Conservation (phyloP, 2,329 filamentous ascomycete genomes). For the Colletotrichum tanaceti region DNA sequence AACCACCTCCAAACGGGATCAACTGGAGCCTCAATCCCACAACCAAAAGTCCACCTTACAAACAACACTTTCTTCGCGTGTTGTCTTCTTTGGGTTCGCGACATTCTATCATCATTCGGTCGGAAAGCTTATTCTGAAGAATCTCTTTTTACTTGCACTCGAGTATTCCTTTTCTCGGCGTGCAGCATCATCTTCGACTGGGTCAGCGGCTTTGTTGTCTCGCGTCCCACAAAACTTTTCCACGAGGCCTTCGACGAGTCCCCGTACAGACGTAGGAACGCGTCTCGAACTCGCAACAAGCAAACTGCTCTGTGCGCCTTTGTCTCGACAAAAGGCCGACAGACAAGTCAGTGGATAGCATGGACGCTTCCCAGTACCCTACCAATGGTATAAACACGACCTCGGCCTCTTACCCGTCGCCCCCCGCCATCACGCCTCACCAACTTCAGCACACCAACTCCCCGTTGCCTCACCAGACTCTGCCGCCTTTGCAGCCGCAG, state of each 20-base stretch:
- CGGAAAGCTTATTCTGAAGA: slow-evolving; percentile 26
- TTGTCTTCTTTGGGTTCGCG: slow-evolving; percentile 40
- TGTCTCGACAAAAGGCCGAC: slow-evolving; percentile 40
- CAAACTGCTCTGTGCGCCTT: slow-evolving; percentile 38
- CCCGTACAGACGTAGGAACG: slow-evolving; percentile 38
- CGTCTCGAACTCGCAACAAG: slow-evolving; percentile 37
- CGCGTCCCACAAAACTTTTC: slow-evolving; percentile 39
- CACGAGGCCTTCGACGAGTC: slow-evolving; percentile 37
- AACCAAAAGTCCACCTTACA: slow-evolving; percentile 40
- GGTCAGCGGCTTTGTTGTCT: slow-evolving; percentile 36
- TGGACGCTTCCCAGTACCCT: slow-evolving; percentile 67
- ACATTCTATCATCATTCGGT: slow-evolving; percentile 37
- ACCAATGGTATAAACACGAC: slow-evolving; percentile 68
- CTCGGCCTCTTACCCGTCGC: slow-evolving; percentile 62
- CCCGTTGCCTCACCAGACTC: slow-evolving; percentile 63
- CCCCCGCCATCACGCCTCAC: slow-evolving; percentile 63
- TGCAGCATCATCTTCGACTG: slow-evolving; percentile 25
- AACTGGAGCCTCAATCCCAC: slow-evolving; percentile 43
- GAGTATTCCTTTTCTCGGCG: slow-evolving; percentile 24
- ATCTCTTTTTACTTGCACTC: slow-evolving; percentile 19
- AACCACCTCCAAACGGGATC: slow-evolving; percentile 43
- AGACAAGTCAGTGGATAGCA: slow-evolving; percentile 50
- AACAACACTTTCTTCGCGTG: slow-evolving; percentile 38
- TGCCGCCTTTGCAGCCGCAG: slow-evolving; percentile 66
- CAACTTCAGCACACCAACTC: slow-evolving; percentile 60